Evolutionary conservation across 768 basidiomycete genomes (phyloP).

Genomic region (Leucocoprinus sp.): DNA sequence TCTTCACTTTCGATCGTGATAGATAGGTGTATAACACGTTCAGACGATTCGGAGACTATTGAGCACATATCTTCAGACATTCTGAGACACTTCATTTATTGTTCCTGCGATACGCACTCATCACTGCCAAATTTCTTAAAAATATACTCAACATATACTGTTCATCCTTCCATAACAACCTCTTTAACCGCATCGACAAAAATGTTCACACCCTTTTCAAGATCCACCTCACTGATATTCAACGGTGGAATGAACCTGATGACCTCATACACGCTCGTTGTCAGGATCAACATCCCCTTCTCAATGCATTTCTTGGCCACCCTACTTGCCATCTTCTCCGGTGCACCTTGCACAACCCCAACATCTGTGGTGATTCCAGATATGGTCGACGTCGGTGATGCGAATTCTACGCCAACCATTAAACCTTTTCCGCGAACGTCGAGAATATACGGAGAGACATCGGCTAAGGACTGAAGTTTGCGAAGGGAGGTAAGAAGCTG

Average conservation of each 20-base stretch:
- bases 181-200: constrained; percentile 67
- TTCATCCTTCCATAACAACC: constrained; percentile 45
- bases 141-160: background rate
- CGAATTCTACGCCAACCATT: constrained; percentile 83
- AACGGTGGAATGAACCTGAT: constrained; percentile 91
- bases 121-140: too few species aligned
- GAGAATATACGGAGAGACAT: constrained; percentile 51
- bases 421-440: constrained; percentile 87
- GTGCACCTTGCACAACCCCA: constrained; percentile 33
- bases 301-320: constrained; percentile 78
- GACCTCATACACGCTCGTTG: constrained; percentile 84
- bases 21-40: too few species aligned
- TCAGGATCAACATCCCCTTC: constrained; percentile 79
- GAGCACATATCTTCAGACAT: too few species aligned
- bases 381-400: constrained; percentile 46
- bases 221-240: constrained; percentile 68
- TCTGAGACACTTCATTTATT: too few species aligned
- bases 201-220: constrained; percentile 58
- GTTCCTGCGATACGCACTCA: too few species aligned
- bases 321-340: constrained; percentile 50
- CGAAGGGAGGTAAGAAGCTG: constrained; percentile 63
- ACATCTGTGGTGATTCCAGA: constrained; percentile 19
- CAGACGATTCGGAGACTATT: too few species aligned
- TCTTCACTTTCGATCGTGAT: too few species aligned
- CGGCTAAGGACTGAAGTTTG: constrained; percentile 44